Evolutionary conservation across 371 early-diverging fungal species (phyloP), one percentile per base, ranked within the genome.

Genomic region (Mucor irregularis): DNA sequence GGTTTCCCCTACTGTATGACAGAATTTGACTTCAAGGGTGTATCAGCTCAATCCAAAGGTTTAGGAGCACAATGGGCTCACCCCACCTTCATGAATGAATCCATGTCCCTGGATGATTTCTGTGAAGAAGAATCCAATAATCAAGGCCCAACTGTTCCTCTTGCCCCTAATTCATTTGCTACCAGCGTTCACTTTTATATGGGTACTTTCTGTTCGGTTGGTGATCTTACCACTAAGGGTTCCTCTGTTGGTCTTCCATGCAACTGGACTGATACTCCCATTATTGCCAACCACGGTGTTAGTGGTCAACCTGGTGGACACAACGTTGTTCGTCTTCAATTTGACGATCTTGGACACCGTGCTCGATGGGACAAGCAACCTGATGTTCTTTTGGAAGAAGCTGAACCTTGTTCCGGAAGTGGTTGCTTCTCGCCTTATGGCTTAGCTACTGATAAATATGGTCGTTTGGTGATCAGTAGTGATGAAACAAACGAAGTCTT

Each of bases 191-290:
- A 54, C n/a, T 78, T 78, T 42, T 78, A 57, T 37, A 70, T 66
- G 61, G 78, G 78, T 0, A 55, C 61, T 0, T 69, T 62, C n/a
- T 78, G 78, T 46, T 74, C 74, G 26, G 68, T 78, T 1, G 78
- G 78, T 29, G 65, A 66, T 35, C 13, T 39, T 0, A 51, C 58
- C 0, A 69, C 73, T 0, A 16, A 56, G 21, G 75, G 69, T 25
- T 71, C 78, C 1, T 74, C 78, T 21, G 75, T 74, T 9, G 78
- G 78, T 10, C 52, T 78, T 51, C 78, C 78, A 39, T 78, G 78
- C 48, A 73, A 70, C 38, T 78, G 78, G 78, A 78, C 78, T 4
- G 71, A 78, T 51, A 71, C 75, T 0, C 73, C 73, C 35, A 58
- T 72, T 22, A 51, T 74, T 26, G 75, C 75, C 4, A 68, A 76